A percentile compares a stretch with the other conserved stretches of the same genome.
These are phyloP conservation scores for Zygoascus flipseniorum DNA, from an alignment of 805 yeast genomes.

Conservation along the genomic window DNA sequence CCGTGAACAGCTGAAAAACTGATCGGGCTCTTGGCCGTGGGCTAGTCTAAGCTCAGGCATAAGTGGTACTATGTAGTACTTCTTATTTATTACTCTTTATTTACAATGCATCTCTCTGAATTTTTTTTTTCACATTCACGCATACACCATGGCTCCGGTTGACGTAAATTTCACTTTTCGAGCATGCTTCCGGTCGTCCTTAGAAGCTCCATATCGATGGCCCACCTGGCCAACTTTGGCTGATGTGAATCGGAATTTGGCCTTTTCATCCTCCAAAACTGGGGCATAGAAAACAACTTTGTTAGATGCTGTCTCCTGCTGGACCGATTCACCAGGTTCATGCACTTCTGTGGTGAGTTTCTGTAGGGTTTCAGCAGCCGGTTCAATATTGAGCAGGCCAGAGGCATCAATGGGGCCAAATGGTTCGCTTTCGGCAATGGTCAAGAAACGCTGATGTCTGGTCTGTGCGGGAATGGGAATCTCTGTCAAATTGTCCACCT, in stretches of 20 bases:
- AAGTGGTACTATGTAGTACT: too few species aligned
- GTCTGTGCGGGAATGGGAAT: slow-evolving; percentile 86
- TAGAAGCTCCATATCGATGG: slow-evolving; percentile 80
- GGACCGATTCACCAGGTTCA: slow-evolving; percentile 22
- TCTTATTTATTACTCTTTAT: not conserved
- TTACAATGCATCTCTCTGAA: not conserved
- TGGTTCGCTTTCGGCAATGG: slow-evolving; percentile 90
- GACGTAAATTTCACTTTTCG: slow-evolving; percentile 34
- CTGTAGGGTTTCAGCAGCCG: slow-evolving; percentile 74
- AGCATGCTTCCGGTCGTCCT: slow-evolving; percentile 81
- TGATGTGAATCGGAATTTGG: slow-evolving; percentile 63
- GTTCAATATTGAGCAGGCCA: slow-evolving; percentile 66
- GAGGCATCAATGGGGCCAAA: slow-evolving; percentile 97
- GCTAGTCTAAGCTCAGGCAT: not conserved
- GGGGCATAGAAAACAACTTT: slow-evolving; percentile 39
- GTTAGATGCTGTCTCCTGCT: slow-evolving; percentile 19
- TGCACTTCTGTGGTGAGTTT: slow-evolving; percentile 38
- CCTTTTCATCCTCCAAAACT: slow-evolving; percentile 58
- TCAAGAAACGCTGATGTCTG: slow-evolving; percentile 69
- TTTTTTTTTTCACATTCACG: slow-evolving; percentile 6
- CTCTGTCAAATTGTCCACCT: slow-evolving; percentile 81
- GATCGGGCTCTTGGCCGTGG: not conserved
- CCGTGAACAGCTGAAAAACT: not conserved
- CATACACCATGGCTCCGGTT: slow-evolving; percentile 18
- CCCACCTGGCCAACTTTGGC: slow-evolving; percentile 83